A percentile compares a stretch with the other conserved stretches of the same genome.
phyloP scores from a whole-genome alignment of 2,329 filamentous ascomycete species.

The Seiridium cupressi region DNA sequence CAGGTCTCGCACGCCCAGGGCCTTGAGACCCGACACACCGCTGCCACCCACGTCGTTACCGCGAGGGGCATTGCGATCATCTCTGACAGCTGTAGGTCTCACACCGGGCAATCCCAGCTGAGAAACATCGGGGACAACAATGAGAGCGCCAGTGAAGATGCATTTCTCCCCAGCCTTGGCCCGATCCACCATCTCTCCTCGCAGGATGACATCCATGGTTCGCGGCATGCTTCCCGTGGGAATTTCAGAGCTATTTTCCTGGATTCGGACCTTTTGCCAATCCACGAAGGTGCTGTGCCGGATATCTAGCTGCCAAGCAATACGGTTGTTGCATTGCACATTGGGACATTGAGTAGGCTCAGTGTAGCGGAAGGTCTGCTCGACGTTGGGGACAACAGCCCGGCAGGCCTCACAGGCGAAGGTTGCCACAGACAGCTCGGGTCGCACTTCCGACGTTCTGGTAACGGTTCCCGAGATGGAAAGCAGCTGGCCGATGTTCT shows the following conservation, averaged over 20 bases:
- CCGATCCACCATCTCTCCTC: slow-evolving; percentile 95
- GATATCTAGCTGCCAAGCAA: slow-evolving; percentile 96
- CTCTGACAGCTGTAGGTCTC: slow-evolving; percentile 77
- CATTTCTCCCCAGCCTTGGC: slow-evolving; percentile 98
- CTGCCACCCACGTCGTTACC: slow-evolving; percentile 78
- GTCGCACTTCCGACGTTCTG: slow-evolving; percentile 92
- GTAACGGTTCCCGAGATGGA: slow-evolving; percentile 98
- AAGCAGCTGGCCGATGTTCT: slow-evolving; percentile 87
- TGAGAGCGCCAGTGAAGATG: slow-evolving; percentile 93
- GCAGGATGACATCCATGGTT: slow-evolving; percentile 94
- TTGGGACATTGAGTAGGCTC: slow-evolving; percentile 97
- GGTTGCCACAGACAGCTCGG: slow-evolving; percentile 87
- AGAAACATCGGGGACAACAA: slow-evolving; percentile 95
- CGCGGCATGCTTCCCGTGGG: slow-evolving; percentile 98
- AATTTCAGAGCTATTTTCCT: slow-evolving; percentile 98
- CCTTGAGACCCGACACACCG: slow-evolving; percentile 85
- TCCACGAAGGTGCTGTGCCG: slow-evolving; percentile 96
- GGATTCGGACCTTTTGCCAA: slow-evolving; percentile 98
- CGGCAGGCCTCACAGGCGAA: slow-evolving; percentile 90
- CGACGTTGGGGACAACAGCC: slow-evolving; percentile 81
- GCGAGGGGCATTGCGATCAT: slow-evolving; percentile 66
- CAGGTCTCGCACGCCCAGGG: slow-evolving; percentile 89
- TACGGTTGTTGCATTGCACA: slow-evolving; percentile 77
- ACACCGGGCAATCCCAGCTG: slow-evolving; percentile 89
- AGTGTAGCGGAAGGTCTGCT: slow-evolving; percentile 96